Evolutionary conservation across 345 rosid species (phyloP).

Genomic region (Carallia pectinifolia): DNA sequence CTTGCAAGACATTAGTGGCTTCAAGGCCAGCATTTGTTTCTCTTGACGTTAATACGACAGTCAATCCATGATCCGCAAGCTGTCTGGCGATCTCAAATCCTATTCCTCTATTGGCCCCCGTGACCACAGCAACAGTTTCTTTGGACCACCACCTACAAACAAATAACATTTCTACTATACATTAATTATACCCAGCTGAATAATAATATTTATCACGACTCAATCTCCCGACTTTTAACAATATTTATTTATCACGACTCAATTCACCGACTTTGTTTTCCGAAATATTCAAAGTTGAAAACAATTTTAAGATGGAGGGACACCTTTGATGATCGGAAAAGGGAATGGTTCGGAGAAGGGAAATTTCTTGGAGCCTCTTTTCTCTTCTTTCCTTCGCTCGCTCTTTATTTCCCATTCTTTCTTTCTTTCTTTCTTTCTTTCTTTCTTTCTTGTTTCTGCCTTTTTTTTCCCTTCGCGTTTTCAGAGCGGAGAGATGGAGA

Average conservation of each 20-base stretch:
- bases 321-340: slow-evolving; percentile 93
- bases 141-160: background rate
- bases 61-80: slow-evolving; percentile 41
- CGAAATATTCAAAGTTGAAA: no score
- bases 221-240: no score
- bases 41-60: slow-evolving; percentile 69
- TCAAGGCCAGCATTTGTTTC: slow-evolving; percentile 72
- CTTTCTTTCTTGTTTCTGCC: slow-evolving; percentile 9
- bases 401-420: slow-evolving; percentile 56
- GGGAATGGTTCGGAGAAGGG: slow-evolving; percentile 88
- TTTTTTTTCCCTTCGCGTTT: background rate
- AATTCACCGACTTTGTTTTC: no score
- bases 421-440: slow-evolving; percentile 10
- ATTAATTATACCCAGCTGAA: no score
- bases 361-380: slow-evolving; percentile 69
- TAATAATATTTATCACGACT: no score
- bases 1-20: slow-evolving; percentile 72
- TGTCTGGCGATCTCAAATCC: background rate
- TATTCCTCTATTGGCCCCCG: background rate
- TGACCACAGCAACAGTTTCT: slow-evolving; percentile 3
- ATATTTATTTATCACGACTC: no score
- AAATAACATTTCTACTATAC: background rate
- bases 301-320: no score
- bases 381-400: slow-evolving; percentile 72
- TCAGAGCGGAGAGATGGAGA: background rate